A percentile compares a stretch with the other conserved stretches of the same genome.
These are phyloP conservation scores for Saccharomycopsis schoenii DNA, from an alignment of 805 yeast genomes.

Conservation along the genomic window DNA sequence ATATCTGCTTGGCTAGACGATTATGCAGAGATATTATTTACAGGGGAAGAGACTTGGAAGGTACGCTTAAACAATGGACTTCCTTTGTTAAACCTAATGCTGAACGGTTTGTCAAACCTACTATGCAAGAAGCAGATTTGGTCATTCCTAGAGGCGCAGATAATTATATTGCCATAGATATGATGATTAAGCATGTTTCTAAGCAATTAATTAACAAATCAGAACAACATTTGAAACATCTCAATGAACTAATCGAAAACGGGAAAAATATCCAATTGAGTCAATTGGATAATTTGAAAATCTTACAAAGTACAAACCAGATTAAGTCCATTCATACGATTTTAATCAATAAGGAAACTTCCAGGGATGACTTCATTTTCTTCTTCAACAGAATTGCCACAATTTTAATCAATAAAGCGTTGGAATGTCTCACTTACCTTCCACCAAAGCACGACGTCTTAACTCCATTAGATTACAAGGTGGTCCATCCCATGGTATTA, in stretches of 20 bases:
- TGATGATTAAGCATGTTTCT: conserved; percentile 71
- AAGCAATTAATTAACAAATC: conserved; percentile 63
- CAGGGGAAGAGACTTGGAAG: conserved; percentile 75
- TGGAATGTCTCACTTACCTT: conserved; percentile 33
- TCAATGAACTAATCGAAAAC: conserved; percentile 36
- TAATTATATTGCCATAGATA: conserved; percentile 54
- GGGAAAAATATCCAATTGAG: conserved; percentile 29
- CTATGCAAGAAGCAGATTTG: conserved; percentile 72
- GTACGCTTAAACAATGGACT: conserved; percentile 86
- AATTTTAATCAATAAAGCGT: conserved; percentile 55
- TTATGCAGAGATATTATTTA: conserved; percentile 76
- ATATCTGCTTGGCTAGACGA: conserved; percentile 83
- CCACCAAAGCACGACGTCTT: background rate
- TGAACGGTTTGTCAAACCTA: conserved; percentile 61
- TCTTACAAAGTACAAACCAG: conserved; percentile 47
- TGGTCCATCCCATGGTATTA: conserved; percentile 5
- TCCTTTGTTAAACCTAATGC: conserved; percentile 88
- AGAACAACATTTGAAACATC: conserved; percentile 50
- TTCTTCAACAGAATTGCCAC: conserved; percentile 78
- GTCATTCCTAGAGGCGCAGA: conserved; percentile 89
- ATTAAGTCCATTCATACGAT: conserved; percentile 63
- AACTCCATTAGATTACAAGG: conserved; percentile 6
- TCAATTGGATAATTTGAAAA: conserved; percentile 29
- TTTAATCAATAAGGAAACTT: conserved; percentile 43
- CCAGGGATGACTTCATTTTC: conserved; percentile 72